phyloP scores from a whole-genome alignment of 106 monocot species.

The Alisma plantagoaquatica region DNA sequence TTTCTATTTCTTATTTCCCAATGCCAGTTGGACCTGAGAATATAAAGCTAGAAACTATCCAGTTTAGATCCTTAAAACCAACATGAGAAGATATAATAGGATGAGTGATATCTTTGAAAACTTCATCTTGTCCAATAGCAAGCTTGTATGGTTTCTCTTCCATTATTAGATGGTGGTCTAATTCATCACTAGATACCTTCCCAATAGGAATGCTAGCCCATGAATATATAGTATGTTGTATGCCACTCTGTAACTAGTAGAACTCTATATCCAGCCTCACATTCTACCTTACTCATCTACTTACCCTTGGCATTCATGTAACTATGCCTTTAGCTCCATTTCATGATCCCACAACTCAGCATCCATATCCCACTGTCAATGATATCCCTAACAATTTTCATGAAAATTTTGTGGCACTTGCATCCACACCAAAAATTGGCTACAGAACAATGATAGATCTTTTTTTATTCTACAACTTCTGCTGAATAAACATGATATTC shows the following conservation, averaged over 20 bases:
- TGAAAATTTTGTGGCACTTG: too few species aligned
- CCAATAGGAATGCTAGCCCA: constrained; percentile 15
- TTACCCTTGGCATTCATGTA: constrained; percentile 20
- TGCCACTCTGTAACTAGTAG: constrained; percentile 16
- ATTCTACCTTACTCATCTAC: constrained; percentile 14
- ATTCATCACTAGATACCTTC: constrained; percentile 16
- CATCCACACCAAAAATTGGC: too few species aligned
- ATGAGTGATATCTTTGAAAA: constrained; percentile 11
- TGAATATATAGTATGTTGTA: constrained; percentile 21
- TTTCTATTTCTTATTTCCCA: constrained; percentile 14
- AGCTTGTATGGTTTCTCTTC: constrained; percentile 11
- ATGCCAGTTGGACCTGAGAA: constrained; percentile 30
- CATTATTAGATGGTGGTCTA: constrained; percentile 10
- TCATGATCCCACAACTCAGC: constrained; percentile 24
- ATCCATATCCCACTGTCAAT: too few species aligned
- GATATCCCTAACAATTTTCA: too few species aligned
- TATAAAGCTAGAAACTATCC: constrained; percentile 10
- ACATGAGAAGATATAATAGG: constrained; percentile 11
- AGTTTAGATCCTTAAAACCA: constrained; percentile 13
- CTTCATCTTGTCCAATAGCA: constrained; percentile 14
- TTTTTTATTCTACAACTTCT: too few species aligned
- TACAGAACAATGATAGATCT: too few species aligned
- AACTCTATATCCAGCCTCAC: constrained; percentile 20
- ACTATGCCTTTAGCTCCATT: constrained; percentile 23
- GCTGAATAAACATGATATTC: too few species aligned